phyloP scores from a whole-genome alignment of 176 grass and related monocot genomes.

The Triticum urartu region DNA sequence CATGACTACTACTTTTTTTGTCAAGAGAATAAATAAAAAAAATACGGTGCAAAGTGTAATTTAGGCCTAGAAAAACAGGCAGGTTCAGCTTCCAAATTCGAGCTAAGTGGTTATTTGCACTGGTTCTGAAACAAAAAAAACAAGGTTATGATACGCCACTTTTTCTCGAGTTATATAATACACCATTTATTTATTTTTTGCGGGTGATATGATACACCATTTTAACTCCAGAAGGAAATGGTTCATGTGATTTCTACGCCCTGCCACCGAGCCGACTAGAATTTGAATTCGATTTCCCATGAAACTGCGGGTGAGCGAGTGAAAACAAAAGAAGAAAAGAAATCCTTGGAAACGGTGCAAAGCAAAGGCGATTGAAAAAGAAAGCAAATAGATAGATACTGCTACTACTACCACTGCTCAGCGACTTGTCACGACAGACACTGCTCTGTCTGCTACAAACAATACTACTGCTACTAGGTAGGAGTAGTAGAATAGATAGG shows the following conservation, averaged over 20 bases:
- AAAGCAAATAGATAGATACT: constrained; percentile 12
- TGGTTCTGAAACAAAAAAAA: background rate
- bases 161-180: background rate
- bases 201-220: background rate
- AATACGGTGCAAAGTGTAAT: background rate
- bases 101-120: background rate
- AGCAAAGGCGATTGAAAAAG: constrained; percentile 15
- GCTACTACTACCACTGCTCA: background rate
- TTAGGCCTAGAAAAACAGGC: background rate
- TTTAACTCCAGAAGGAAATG: background rate
- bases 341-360: constrained; percentile 37
- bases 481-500: background rate
- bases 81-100: background rate
- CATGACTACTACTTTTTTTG: background rate
- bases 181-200: background rate
- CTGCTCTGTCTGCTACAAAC: background rate
- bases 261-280: background rate
- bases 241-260: background rate
- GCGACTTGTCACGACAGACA: background rate
- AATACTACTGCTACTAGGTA: background rate
- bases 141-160: background rate
- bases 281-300: background rate
- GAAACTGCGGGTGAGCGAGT: background rate
- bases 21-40: background rate
- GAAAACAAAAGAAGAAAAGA: background rate